Percentiles rank a stretch among this genome's conserved stretches.
Evolutionary conservation across 2,329 filamentous ascomycete species (phyloP).

Genomic region (Nemania serpens): DNA sequence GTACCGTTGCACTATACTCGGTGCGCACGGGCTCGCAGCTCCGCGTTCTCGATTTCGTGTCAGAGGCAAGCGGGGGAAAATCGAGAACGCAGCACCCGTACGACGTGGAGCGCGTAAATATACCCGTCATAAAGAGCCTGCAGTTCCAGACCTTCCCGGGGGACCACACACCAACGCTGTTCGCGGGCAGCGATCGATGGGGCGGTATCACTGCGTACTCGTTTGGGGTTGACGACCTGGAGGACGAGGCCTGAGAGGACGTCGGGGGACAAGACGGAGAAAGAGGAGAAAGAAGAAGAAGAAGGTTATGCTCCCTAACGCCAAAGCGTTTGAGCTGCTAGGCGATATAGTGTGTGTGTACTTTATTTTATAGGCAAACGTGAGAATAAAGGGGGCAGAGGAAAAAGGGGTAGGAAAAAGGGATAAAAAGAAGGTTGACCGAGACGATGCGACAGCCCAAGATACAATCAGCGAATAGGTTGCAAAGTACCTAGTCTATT

Average conservation of each 20-base stretch:
- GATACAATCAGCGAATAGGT: too few species aligned
- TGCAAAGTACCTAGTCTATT: too few species aligned
- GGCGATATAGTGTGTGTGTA: too few species aligned
- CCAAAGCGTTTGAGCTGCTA: too few species aligned
- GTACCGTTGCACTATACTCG: constrained; percentile 55
- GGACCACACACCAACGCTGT: constrained; percentile 53
- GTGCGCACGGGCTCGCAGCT: constrained; percentile 51
- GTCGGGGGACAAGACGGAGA: background rate
- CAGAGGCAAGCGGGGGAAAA: background rate
- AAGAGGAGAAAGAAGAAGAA: background rate
- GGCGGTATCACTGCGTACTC: constrained; percentile 49
- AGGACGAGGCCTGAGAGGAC: constrained; percentile 44
- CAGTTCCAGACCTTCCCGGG: constrained; percentile 52
- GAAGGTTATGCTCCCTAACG: too few species aligned
- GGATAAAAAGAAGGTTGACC: too few species aligned
- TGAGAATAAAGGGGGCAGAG: too few species aligned
- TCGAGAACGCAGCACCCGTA: too few species aligned
- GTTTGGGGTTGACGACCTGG: constrained; percentile 43
- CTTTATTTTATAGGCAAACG: too few species aligned
- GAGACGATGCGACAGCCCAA: too few species aligned
- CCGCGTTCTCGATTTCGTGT: constrained; percentile 26
- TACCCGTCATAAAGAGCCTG: constrained; percentile 46
- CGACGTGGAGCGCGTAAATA: background rate
- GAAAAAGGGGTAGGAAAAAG: too few species aligned
- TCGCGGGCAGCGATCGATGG: constrained; percentile 46